A percentile compares a stretch with the other conserved stretches of the same genome.
Conservation (phyloP, 2,329 filamentous ascomycete genomes). For the Akanthomyces muscarius region DNA sequence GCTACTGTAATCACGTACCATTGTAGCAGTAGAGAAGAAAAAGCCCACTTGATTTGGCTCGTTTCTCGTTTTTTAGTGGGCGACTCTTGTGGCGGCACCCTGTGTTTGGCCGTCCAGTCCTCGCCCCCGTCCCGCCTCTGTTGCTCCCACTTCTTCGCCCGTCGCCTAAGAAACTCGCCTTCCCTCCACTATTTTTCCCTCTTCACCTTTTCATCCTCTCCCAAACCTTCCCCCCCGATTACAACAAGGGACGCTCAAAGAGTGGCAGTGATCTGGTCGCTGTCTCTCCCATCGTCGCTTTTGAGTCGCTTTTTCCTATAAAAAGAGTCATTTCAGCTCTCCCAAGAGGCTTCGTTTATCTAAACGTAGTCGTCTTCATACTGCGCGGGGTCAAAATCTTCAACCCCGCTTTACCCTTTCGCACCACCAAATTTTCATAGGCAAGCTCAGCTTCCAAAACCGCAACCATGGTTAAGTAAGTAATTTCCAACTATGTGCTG, state of each 20-base stretch:
- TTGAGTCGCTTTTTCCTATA: constrained; percentile 26
- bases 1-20: neutral
- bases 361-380: constrained; percentile 14
- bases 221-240: constrained; percentile 22
- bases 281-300: constrained; percentile 36
- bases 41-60: constrained; percentile 5
- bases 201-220: constrained; percentile 25
- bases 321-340: constrained; percentile 15
- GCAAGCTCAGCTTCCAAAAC: constrained; percentile 56
- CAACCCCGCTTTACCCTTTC: constrained; percentile 41
- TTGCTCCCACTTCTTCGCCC: constrained; percentile 19
- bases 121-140: neutral
- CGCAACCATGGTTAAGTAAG: constrained; percentile 99
- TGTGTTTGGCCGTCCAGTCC: neutral
- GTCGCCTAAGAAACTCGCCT: constrained; percentile 18
- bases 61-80: constrained; percentile 1
- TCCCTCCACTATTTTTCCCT: constrained; percentile 27
- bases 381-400: constrained; percentile 30
- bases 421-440: constrained; percentile 36
- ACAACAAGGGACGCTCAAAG: constrained; percentile 36
- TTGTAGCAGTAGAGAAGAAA: neutral
- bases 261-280: constrained; percentile 38
- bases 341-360: constrained; percentile 14
- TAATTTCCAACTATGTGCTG: constrained; percentile 32
- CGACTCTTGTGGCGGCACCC: constrained; percentile 2